Evolutionary conservation across 441 rosid genomes (phyloP).

Genomic region (Pelargonium cotyledonis): DNA sequence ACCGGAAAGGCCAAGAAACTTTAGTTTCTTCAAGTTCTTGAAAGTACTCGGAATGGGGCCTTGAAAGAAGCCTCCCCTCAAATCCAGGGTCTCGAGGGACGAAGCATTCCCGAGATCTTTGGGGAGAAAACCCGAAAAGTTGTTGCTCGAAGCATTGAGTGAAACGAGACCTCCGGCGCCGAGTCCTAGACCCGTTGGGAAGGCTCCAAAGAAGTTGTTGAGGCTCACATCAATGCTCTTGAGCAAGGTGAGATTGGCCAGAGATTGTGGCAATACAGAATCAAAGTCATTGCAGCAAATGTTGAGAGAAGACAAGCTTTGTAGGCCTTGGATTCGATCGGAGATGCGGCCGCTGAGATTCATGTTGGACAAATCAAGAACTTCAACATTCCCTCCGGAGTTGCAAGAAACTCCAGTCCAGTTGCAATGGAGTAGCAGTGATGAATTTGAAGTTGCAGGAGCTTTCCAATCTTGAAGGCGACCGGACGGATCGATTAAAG

Average conservation of each 20-base stretch:
- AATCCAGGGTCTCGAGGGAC: constrained; percentile 53
- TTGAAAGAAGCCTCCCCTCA: constrained; percentile 71
- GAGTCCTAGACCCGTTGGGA: constrained; percentile 68
- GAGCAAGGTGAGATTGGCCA: constrained; percentile 55
- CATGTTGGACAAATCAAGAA: constrained; percentile 67
- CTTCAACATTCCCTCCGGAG: constrained; percentile 51
- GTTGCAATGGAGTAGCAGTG: constrained; percentile 36
- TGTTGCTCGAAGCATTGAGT: constrained; percentile 82
- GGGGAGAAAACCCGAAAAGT: constrained; percentile 71
- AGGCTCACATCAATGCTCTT: constrained; percentile 59
- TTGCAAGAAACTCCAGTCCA: constrained; percentile 81
- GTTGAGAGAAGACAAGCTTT: constrained; percentile 39
- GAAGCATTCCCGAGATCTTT: constrained; percentile 78
- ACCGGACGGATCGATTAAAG: constrained; percentile 50
- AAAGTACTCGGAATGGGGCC: constrained; percentile 51
- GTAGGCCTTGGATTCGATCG: constrained; percentile 43
- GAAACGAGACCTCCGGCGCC: constrained; percentile 47
- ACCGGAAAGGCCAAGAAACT: constrained; percentile 70
- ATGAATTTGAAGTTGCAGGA: constrained; percentile 12
- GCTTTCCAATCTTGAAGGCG: constrained; percentile 54
- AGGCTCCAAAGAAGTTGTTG: constrained; percentile 60
- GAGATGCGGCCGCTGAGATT: constrained; percentile 68
- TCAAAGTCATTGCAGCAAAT: constrained; percentile 52
- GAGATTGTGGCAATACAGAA: constrained; percentile 47
- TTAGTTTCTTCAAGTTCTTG: constrained; percentile 49